Base-by-base conservation (phyloP, 2,329 filamentous ascomycete genomes). In the Clonostachys sp. region DNA sequence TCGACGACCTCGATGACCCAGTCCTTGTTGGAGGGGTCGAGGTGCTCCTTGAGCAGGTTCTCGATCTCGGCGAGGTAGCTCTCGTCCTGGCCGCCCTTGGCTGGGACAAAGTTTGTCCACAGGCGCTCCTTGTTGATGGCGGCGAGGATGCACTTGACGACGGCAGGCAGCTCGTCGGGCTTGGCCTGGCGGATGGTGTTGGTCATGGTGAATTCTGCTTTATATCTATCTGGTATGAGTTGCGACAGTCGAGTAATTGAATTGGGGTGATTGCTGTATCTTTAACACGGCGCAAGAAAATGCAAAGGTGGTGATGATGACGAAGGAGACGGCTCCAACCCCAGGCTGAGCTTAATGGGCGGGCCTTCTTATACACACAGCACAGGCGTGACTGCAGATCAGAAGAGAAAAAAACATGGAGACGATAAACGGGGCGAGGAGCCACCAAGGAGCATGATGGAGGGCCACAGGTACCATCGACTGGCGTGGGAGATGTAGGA, bases 21-120 rank as follows among this genome's bases (percentile, higher is more conserved):
- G 41, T 52, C 50, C 43, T 47, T 51, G 45, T 50, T 52, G 30
- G 45, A 41, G 17, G 52, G 52, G 36, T 52, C 48, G 20, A 54
- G 50, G 47, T 50, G 47, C 45, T 49, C 34, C 43, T 50, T 53
- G 35, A 49, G 48, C 10, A 52, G 48, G 16, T 41, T 34, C 34
- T 51, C 48, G 34, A 50, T 45, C 34, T 48, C 44, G 13, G 48
- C 38, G 36, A 46, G 33, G 50, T 51, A 54, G 17, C 45, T 45
- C 7, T 38, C 45, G 41, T 54, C 48, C 45, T 52, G 48, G 40
- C 41, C 36, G 17, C 40, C 40, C 44, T 44, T 46, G 35, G 34
- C 24, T 30, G 48, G 48, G 9, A 49, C 48, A 36, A 49, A 49
- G 44, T 46, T 46, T 34, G 44, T 46, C 48, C 48, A 49, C 18